Evolutionary conservation across 1,139 yeast genomes (phyloP).

Genomic region (Scheffersomyces titani): DNA sequence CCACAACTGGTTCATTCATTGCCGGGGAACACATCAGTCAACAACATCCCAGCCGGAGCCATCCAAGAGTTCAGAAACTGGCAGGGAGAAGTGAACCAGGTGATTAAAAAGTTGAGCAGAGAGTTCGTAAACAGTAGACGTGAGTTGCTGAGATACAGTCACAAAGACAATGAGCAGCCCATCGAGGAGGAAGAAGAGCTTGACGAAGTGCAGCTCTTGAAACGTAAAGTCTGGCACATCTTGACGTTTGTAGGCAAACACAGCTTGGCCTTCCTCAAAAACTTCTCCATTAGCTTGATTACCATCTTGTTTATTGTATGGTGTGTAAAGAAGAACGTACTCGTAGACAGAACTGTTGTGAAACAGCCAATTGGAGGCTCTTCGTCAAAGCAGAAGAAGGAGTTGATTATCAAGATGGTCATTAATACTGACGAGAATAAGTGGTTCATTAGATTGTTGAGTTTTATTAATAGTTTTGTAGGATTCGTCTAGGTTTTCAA

Average conservation of each 20-base stretch:
- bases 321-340: constrained; percentile 45
- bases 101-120: constrained; percentile 40
- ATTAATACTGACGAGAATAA: constrained; percentile 47
- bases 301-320: constrained; percentile 45
- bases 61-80: constrained; percentile 44
- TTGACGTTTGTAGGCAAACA: constrained; percentile 32
- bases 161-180: background rate
- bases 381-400: constrained; percentile 29
- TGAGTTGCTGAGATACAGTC: background rate
- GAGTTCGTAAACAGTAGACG: constrained; percentile 28
- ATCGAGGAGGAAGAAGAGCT: constrained; percentile 10
- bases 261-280: constrained; percentile 31
- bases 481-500: constrained; percentile 37
- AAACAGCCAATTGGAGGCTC: constrained; percentile 25
- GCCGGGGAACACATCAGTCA: constrained; percentile 5
- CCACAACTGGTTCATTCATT: constrained; percentile 4
- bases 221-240: constrained; percentile 23
- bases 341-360: constrained; percentile 42
- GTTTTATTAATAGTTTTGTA: constrained; percentile 42
- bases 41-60: constrained; percentile 6
- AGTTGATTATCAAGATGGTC: constrained; percentile 47
- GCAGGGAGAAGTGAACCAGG: constrained; percentile 47
- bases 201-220: constrained; percentile 27
- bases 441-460: constrained; percentile 46
- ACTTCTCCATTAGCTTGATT: constrained; percentile 38